Conservation (phyloP, 2,329 filamentous ascomycete genomes). For the Coniochaeta pulveracea region DNA sequence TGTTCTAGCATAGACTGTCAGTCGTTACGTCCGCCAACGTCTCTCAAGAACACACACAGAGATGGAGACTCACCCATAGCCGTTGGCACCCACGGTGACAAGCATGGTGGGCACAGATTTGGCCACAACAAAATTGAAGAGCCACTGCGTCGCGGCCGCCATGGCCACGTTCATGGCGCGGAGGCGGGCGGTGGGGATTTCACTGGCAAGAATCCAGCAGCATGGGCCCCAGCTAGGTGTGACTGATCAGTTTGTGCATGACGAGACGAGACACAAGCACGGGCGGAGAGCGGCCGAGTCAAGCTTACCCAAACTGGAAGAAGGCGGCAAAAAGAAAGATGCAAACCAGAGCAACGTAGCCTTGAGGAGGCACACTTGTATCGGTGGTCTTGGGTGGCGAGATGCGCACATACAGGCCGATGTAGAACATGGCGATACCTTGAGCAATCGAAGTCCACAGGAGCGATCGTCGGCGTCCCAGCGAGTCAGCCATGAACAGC, state of each 20-base stretch:
- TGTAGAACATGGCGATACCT: constrained; percentile 52
- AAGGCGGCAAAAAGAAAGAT: constrained; percentile 50
- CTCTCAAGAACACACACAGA: too few relatives aligned
- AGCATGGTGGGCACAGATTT: constrained; percentile 54
- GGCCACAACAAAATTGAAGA: constrained; percentile 61
- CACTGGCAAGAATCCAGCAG: constrained; percentile 43
- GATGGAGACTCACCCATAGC: constrained; percentile 26
- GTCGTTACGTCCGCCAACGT: background rate
- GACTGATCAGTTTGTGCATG: constrained; percentile 23
- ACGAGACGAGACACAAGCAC: background rate
- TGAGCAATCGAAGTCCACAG: constrained; percentile 52
- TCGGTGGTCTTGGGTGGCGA: constrained; percentile 35
- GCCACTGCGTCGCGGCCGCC: constrained; percentile 55
- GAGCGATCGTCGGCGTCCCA: constrained; percentile 42
- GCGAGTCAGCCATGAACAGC: constrained; percentile 47
- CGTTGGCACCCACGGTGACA: constrained; percentile 25
- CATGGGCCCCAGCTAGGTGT: constrained; percentile 54
- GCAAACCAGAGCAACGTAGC: constrained; percentile 53
- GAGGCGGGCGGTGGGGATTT: constrained; percentile 53
- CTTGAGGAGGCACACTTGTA: constrained; percentile 43
- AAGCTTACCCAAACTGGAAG: constrained; percentile 7
- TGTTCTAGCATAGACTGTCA: constrained; percentile 22
- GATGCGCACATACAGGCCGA: constrained; percentile 53
- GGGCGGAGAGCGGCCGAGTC: background rate
- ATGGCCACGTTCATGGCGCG: constrained; percentile 52